Evolutionary conservation across 805 yeast genomes (phyloP).

Genomic region (Metschnikowia lachancei): DNA sequence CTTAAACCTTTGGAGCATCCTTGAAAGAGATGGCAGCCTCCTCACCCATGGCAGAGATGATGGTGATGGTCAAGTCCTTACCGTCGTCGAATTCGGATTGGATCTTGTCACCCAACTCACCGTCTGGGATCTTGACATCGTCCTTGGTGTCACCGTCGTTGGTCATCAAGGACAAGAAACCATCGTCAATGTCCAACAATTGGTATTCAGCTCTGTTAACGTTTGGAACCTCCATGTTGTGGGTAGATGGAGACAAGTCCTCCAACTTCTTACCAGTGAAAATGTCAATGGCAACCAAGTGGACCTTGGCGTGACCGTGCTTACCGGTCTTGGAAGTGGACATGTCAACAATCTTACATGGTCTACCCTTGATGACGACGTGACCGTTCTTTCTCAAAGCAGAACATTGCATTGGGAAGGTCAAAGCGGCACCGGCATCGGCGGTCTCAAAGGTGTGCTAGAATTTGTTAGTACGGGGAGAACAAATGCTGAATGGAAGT

Average conservation of each 20-base stretch:
- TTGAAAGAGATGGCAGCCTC: constrained; percentile 98
- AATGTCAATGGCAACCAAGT: constrained; percentile 97
- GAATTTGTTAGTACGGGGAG: constrained; percentile 25
- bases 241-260: constrained; percentile 99
- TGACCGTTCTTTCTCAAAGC: constrained; percentile 99
- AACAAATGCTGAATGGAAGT: not conserved
- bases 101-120: constrained; percentile 92
- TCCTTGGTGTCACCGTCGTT: constrained; percentile 98
- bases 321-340: constrained; percentile 99
- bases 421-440: constrained; percentile 97
- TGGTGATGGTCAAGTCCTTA: constrained; percentile 94
- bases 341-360: constrained; percentile 99
- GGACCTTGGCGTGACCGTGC: constrained; percentile 99
- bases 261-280: constrained; percentile 99
- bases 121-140: constrained; percentile 97
- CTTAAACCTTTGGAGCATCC: constrained; percentile 83
- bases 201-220: constrained; percentile 95
- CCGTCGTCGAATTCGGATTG: constrained; percentile 95
- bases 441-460: constrained; percentile 96
- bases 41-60: constrained; percentile 98
- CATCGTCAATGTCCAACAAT: constrained; percentile 97
- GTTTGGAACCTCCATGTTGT: constrained; percentile 99
- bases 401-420: constrained; percentile 99
- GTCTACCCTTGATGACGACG: constrained; percentile 98
- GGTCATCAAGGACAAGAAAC: constrained; percentile 95